phyloP scores from a whole-genome alignment of 106 monocot genomes.

The Amphibolis antarctica region DNA sequence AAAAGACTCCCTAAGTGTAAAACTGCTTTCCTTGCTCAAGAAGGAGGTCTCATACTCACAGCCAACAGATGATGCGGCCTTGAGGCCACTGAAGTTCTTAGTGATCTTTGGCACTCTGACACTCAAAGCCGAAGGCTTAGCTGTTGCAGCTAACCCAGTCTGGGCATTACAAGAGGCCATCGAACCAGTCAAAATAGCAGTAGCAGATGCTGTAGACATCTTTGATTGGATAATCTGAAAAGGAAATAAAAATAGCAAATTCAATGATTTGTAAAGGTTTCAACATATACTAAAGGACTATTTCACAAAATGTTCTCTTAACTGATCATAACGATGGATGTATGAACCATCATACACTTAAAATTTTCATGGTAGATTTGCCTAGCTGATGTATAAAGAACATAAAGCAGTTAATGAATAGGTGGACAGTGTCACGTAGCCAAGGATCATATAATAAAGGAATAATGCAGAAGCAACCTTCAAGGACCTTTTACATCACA shows the following conservation, averaged over 20 bases:
- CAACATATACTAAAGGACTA: no score
- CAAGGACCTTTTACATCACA: no score
- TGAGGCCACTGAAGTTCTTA: conserved; percentile 33
- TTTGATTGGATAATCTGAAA: background rate
- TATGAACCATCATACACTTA: no score
- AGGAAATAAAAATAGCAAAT: background rate
- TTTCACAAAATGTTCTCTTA: no score
- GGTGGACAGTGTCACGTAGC: no score
- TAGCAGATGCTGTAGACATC: conserved; percentile 21
- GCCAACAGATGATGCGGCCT: conserved; percentile 25
- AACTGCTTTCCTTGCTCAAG: conserved; percentile 24
- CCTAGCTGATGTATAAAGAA: no score
- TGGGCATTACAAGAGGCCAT: conserved; percentile 8
- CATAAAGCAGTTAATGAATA: no score
- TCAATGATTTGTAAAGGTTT: no score
- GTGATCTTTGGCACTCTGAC: conserved; percentile 10
- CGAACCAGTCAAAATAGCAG: conserved; percentile 14
- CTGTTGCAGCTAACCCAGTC: conserved; percentile 10
- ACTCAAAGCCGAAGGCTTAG: conserved; percentile 12
- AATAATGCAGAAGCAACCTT: no score
- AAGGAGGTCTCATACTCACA: conserved; percentile 24
- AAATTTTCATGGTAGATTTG: no score
- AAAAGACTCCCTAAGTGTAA: conserved; percentile 20
- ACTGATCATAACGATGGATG: no score
- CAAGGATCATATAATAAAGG: no score